Evolutionary conservation across 1,284 basidiomycete genomes (phyloP).

Genomic region (Filobasidium uniguttulatum): DNA sequence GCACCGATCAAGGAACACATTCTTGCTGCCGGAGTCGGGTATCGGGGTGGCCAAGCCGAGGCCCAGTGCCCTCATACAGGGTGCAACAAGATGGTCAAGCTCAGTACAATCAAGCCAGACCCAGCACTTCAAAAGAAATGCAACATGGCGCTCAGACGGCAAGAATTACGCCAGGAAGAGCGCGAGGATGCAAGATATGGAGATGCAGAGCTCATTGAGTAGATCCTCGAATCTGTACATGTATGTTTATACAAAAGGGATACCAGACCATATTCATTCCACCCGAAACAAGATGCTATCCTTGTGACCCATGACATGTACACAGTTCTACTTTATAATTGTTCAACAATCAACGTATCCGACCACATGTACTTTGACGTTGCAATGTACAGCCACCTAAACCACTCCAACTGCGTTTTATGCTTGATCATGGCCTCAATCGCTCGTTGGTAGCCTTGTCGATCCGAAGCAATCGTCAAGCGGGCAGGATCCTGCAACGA

Average conservation of each 20-base stretch:
- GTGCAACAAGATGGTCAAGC: constrained; percentile 40
- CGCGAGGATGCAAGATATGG: constrained; percentile 7
- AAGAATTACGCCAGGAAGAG: constrained; percentile 3
- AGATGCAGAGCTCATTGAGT: constrained; percentile 13
- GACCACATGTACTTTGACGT: constrained; percentile 88
- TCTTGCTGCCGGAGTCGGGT: neutral
- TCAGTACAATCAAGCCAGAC: constrained; percentile 20
- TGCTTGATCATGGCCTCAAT: constrained; percentile 62
- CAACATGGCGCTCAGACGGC: constrained; percentile 4
- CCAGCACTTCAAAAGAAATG: constrained; percentile 3
- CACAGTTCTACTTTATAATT: too few relatives aligned
- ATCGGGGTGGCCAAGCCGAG: neutral
- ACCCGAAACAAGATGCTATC: too few relatives aligned
- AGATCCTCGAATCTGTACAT: too few relatives aligned
- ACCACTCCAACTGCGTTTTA: constrained; percentile 71
- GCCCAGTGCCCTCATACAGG: constrained; percentile 24
- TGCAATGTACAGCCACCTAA: constrained; percentile 68
- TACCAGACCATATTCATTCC: too few relatives aligned
- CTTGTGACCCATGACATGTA: too few relatives aligned
- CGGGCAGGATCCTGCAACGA: neutral
- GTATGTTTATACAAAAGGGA: too few relatives aligned
- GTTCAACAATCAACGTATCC: constrained; percentile 68
- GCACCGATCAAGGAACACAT: constrained; percentile 49
- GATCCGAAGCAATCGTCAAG: constrained; percentile 44
- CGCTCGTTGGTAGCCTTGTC: constrained; percentile 46